Conservation (phyloP, 345 rosid species). For the Hypericum perforatum region DNA sequence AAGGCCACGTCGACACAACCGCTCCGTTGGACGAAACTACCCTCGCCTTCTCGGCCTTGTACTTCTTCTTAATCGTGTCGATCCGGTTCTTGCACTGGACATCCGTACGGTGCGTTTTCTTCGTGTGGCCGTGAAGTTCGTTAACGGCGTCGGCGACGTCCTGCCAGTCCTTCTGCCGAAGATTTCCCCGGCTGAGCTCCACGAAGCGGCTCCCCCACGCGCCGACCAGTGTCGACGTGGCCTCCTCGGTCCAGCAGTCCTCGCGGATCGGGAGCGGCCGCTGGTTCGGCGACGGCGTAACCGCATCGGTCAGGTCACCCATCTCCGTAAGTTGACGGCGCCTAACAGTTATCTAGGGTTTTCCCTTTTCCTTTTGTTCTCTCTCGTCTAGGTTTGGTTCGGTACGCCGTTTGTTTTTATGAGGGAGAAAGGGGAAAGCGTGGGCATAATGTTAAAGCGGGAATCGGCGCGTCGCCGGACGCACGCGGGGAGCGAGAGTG, state of each 20-base stretch:
- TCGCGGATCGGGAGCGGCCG: constrained; percentile 3
- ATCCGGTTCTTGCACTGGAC: constrained; percentile 6
- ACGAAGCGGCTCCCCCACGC: constrained; percentile 16
- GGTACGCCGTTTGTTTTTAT: too few species aligned
- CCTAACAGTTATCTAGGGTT: too few species aligned
- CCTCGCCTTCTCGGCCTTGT: constrained; percentile 6
- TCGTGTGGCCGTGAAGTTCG: constrained; percentile 4
- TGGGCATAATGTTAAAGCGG: too few species aligned
- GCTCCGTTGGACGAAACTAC: constrained; percentile 7
- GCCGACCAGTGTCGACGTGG: constrained; percentile 12
- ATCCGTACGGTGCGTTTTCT: neutral
- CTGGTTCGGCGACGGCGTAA: too few species aligned
- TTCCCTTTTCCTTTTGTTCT: too few species aligned
- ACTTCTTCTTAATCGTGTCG: constrained; percentile 10
- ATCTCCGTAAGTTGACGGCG: too few species aligned
- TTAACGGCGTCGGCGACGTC: constrained; percentile 19
- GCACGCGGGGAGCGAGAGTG: too few species aligned
- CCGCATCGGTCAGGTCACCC: too few species aligned
- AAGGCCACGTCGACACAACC: constrained; percentile 12
- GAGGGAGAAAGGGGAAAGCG: too few species aligned
- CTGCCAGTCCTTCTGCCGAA: constrained; percentile 21
- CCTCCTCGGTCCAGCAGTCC: constrained; percentile 21
- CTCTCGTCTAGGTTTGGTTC: too few species aligned
- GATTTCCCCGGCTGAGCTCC: constrained; percentile 14
- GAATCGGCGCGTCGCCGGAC: too few species aligned